Evolutionary conservation across 805 yeast species (phyloP), one percentile per base, ranked within the genome.

Genomic region (Kregervanrija pseudodelftensis): DNA sequence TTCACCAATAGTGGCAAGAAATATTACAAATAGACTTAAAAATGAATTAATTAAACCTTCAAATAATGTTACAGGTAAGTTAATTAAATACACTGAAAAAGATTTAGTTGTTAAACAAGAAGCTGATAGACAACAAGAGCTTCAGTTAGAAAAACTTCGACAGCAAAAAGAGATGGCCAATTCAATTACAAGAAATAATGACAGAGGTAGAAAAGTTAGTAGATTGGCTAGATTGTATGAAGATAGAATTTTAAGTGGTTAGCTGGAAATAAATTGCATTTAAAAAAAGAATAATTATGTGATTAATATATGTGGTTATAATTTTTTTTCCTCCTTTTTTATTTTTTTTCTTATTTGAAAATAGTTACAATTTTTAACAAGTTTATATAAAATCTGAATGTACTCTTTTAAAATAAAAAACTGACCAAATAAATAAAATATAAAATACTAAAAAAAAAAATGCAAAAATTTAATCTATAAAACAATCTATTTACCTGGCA

Each of bases 211-310:
- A 28, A 76, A 74, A 52, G 81, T 77, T 9, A 70, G 79, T 13
- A 69, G 74, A 50, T 59, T 77, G 44, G 73, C 80, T 5, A 60
- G 57, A 50, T 58, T 76, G 46, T 77, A 70, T 48, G 82, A 77
- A 53, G 77, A 74, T 48, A 62, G 76, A 44, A 46, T 59, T 8
- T 38, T 61, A 48, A 43, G 39, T 41, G 50, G 42, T 34, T 34
- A 36, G n/a, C 31, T 9, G 17, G 14, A 9, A 13, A 15, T 8
- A 12, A 35, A 17, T 8, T 16, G 12, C 12, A 36, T 14, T 17
- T 16, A 39, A 32, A 39, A 11, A 39, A 30, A 31, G 17, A 34
- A 14, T 15, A n/a, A 30, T 31, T 11, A 40, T 31, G 30, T 37
- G 33, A 39, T 12, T 13, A 7, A 22, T 22, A 22, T 22, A 22